These are phyloP conservation scores for Aspergillus terreus DNA, from an alignment of 2,329 filamentous ascomycete species.

Conservation along the genomic window DNA sequence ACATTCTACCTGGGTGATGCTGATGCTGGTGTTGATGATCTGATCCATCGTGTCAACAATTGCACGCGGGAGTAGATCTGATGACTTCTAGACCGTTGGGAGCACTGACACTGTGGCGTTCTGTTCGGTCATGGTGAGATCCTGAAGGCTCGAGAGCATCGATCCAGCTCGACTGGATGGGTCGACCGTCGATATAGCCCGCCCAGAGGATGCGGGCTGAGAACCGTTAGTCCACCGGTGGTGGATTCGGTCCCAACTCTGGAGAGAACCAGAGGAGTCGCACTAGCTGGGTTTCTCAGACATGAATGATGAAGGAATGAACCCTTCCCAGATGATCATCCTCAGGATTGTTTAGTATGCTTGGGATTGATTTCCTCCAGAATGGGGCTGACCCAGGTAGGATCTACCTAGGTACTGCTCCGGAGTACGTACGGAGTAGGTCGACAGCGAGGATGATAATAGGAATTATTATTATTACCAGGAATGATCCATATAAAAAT, in stretches of 20 bases:
- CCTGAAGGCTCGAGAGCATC: not conserved
- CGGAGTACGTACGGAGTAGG: too few species aligned
- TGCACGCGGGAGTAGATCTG: not conserved
- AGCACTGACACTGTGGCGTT: not conserved
- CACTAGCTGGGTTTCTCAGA: not conserved
- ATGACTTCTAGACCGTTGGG: not conserved
- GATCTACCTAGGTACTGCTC: not conserved
- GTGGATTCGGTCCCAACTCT: slow-evolving; percentile 2
- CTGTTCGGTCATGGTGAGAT: not conserved
- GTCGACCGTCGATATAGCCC: too few species aligned
- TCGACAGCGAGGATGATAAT: not conserved
- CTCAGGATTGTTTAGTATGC: slow-evolving; percentile 4
- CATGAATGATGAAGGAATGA: not conserved
- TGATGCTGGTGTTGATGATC: not conserved
- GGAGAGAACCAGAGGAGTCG: slow-evolving; percentile 9
- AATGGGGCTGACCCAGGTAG: not conserved
- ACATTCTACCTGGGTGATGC: too few species aligned
- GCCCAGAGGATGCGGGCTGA: not conserved
- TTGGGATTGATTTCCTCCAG: not conserved
- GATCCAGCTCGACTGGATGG: too few species aligned
- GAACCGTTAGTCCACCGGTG: slow-evolving; percentile 2
- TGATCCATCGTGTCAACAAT: not conserved
- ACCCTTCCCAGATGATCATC: slow-evolving; percentile 6
- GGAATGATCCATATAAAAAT: not conserved
- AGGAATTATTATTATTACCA: not conserved